Percentiles rank a stretch among this genome's conserved stretches.
Evolutionary conservation across 129 eudicot genomes (phyloP).

Genomic region (Helichrysum umbraculigerum): DNA sequence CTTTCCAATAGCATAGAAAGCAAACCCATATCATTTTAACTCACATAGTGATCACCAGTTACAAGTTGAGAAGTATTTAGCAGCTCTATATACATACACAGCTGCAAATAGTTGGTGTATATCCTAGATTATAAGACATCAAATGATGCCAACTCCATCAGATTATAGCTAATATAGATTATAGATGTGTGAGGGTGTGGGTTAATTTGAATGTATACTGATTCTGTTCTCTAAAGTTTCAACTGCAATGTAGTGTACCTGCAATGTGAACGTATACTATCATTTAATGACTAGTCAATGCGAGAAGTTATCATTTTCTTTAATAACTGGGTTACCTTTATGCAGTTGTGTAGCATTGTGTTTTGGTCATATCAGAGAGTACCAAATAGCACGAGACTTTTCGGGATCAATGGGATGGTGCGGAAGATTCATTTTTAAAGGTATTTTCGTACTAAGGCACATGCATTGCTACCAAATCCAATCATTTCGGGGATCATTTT

Average conservation of each 20-base stretch:
- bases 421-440: neutral
- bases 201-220: neutral
- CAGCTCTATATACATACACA: no score
- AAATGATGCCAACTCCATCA: no score
- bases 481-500: constrained; percentile 16
- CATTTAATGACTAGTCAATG: neutral
- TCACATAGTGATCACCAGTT: no score
- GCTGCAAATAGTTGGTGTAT: no score
- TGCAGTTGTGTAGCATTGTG: constrained; percentile 17
- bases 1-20: no score
- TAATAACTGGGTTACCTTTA: constrained; percentile 12
- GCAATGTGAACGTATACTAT: neutral
- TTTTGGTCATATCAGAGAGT: constrained; percentile 1
- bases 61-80: no score
- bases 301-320: neutral
- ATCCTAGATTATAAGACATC: no score
- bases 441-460: neutral
- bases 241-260: neutral
- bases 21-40: no score
- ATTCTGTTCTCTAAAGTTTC: neutral
- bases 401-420: neutral
- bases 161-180: no score
- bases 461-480: neutral
- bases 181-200: no score
- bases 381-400: neutral